A percentile compares a stretch with the other conserved stretches of the same genome.
These are phyloP conservation scores for Eucalyptus victrix DNA, from an alignment of 345 rosid species.

Conservation along the genomic window DNA sequence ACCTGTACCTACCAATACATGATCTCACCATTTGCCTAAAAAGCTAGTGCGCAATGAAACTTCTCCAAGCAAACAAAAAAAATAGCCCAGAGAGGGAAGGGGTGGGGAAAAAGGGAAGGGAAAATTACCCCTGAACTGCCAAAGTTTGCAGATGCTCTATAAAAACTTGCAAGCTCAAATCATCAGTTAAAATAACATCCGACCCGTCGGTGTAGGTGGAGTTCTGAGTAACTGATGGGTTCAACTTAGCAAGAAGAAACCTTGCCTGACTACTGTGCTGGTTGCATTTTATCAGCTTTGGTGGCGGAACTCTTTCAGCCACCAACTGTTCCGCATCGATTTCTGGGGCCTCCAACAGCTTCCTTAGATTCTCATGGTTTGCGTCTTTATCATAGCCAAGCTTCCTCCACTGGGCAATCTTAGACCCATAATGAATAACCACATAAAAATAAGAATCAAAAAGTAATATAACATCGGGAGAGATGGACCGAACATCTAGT, in stretches of 20 bases:
- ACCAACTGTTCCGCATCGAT: conserved; percentile 59
- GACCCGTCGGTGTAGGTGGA: conserved; percentile 46
- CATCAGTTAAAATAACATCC: conserved; percentile 76
- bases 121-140: conserved; percentile 46
- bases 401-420: conserved; percentile 86
- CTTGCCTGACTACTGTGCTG: conserved; percentile 95
- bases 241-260: conserved; percentile 93
- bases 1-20: neutral
- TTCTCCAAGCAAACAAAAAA: neutral
- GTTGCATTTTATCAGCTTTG: conserved; percentile 73
- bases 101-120: neutral
- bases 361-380: conserved; percentile 77
- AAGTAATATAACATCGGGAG: conserved; percentile 68
- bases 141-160: conserved; percentile 71
- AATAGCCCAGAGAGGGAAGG: neutral
- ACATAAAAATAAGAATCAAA: conserved; percentile 89
- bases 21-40: neutral
- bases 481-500: conserved; percentile 74
- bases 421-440: conserved; percentile 82
- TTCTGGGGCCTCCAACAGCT: conserved; percentile 80
- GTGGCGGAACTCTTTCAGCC: conserved; percentile 65
- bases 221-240: conserved; percentile 92
- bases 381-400: conserved; percentile 75
- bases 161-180: conserved; percentile 80
- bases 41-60: neutral